Evolutionary conservation across 1,284 basidiomycete genomes (phyloP).

Genomic region (Pseudozyma sp.): DNA sequence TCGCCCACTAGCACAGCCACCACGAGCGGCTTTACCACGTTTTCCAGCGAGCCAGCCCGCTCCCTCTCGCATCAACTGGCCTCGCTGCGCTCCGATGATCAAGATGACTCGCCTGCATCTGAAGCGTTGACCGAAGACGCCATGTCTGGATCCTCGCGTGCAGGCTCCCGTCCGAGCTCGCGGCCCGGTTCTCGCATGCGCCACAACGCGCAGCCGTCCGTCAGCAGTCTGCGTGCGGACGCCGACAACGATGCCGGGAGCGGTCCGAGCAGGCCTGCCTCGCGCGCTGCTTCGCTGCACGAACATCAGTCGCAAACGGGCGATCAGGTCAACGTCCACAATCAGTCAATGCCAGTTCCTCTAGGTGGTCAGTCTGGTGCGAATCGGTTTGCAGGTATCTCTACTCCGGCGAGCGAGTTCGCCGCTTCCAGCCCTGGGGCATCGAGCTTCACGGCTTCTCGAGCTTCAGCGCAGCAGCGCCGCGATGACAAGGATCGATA

Average conservation of each 20-base stretch:
- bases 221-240: conserved; percentile 28
- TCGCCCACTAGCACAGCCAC: conserved; percentile 13
- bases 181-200: conserved; percentile 32
- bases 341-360: conserved; percentile 23
- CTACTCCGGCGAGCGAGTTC: conserved; percentile 10
- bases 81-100: conserved; percentile 11
- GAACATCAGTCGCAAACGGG: conserved; percentile 16
- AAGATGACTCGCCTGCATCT: conserved; percentile 32
- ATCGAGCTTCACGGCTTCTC: conserved; percentile 3
- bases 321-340: conserved; percentile 24
- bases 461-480: conserved; percentile 15
- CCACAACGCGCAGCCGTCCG: conserved; percentile 28
- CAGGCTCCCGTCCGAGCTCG: conserved; percentile 33
- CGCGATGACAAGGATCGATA: conserved; percentile 38
- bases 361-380: conserved; percentile 36
- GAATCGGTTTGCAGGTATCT: conserved; percentile 12
- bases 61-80: conserved; percentile 24
- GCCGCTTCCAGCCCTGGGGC: conserved; percentile 5
- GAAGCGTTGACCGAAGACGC: conserved; percentile 24
- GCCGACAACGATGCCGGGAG: conserved; percentile 20
- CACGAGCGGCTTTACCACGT: background rate
- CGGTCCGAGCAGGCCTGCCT: conserved; percentile 31
- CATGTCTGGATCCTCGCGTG: conserved; percentile 37
- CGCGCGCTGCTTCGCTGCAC: conserved; percentile 19
- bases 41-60: conserved; percentile 15